Evolutionary conservation across 2,329 filamentous ascomycete genomes (phyloP), one percentile per base, ranked within the genome.

Genomic region (Furcasterigmium sp.): DNA sequence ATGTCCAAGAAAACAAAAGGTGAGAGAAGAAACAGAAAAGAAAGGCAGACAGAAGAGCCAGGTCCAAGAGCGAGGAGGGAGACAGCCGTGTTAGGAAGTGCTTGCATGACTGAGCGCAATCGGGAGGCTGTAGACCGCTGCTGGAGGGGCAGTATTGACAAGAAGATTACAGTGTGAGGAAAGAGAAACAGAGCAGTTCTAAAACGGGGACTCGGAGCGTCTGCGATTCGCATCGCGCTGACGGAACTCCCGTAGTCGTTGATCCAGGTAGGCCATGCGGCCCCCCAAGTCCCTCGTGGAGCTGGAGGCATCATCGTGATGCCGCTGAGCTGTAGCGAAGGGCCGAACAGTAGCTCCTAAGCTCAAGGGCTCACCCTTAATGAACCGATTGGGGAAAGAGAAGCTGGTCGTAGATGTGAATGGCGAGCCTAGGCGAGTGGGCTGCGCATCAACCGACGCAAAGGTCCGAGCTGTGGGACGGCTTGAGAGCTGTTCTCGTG

Each of bases 341-440:
- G 75, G 75, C 21, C 72, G 68, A 5, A 70, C 67, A 44, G 72
- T 59, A 41, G 67, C 58, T 17, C 66, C 64, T 39, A 70, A 52
- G 38, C 73, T 69, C 26, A 77, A 62, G 32, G 63, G 65, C 11
- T 64, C 60, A 3, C 69, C 66, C 50, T 73, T 70, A 25, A 69
- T 72, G 23, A 75, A 57, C 32, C 80, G 71, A 45, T 75, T 77
- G n/a, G 80, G 80, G 48, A 82, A 80, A 37, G 79, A 82, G 53
- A 78, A 45, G 57, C 74, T 80, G 11, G 72, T 67, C 43, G 59
- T 65, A 9, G 67, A 57, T 26, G 67, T 67, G 49, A 84, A 83
- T 0, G 80, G 80, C 5, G 80, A 84, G 23, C 80, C 76, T 4
- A 84, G 67, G 7, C 78, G 70, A 13, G 69, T 65, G 32, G 70